Conservation (phyloP, 768 basidiomycete species). For the Lactarius vividus region DNA sequence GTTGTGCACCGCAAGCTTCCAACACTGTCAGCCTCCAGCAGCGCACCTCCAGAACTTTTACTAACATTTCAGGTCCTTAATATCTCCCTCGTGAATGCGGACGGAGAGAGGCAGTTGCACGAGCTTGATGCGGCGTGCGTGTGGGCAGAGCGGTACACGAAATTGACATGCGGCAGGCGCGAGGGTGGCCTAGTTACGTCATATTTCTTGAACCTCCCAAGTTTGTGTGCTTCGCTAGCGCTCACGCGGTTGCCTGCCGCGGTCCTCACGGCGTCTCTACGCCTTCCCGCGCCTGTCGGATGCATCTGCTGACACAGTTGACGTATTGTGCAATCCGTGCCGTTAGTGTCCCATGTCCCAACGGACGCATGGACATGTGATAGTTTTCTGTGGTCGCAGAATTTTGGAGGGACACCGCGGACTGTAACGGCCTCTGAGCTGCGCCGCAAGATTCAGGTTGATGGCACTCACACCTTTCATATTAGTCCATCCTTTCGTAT, state of each 20-base stretch:
- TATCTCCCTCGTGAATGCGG: conserved; percentile 51
- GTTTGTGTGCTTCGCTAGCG: too few species aligned
- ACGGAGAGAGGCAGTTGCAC: conserved; percentile 34
- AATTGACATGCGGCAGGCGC: conserved; percentile 80
- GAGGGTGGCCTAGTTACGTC: conserved; percentile 89
- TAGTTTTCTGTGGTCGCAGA: too few species aligned
- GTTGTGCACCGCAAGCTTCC: conserved; percentile 80
- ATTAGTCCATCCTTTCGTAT: too few species aligned
- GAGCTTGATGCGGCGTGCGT: conserved; percentile 38
- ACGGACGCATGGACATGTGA: conserved; percentile 45
- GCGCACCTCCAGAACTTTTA: conserved; percentile 74
- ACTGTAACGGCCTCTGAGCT: too few species aligned
- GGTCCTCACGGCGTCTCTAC: conserved; percentile 52
- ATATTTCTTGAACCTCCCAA: conserved; percentile 69
- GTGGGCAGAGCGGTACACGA: conserved; percentile 63
- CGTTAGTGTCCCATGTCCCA: too few species aligned
- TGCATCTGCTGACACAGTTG: conserved; percentile 73
- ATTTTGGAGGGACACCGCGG: too few species aligned
- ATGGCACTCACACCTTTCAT: too few species aligned
- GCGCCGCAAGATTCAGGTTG: too few species aligned
- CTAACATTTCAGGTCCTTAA: conserved; percentile 73
- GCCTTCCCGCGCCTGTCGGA: conserved; percentile 34
- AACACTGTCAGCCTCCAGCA: conserved; percentile 78
- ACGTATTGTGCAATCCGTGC: conserved; percentile 87
- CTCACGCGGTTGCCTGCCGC: conserved; percentile 63